These are phyloP conservation scores for Blastobotrys ciferrii DNA, from an alignment of 1,139 yeast genomes.

Conservation along the genomic window DNA sequence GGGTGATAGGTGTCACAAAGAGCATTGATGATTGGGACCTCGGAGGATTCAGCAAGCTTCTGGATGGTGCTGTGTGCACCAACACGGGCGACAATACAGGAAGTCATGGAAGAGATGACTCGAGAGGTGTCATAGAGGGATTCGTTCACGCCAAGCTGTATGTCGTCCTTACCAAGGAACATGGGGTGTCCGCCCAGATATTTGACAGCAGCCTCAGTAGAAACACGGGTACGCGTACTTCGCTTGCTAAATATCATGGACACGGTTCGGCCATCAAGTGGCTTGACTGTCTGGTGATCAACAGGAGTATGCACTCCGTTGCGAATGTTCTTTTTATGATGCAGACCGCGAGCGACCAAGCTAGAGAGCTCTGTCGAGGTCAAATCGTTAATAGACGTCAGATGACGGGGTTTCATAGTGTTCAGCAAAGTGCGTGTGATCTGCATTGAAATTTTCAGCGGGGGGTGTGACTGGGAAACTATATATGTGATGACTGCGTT, in stretches of 20 bases:
- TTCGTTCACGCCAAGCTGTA: slow-evolving; percentile 93
- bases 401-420: slow-evolving; percentile 51
- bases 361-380: slow-evolving; percentile 63
- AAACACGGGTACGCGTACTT: slow-evolving; percentile 91
- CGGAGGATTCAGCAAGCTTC: slow-evolving; percentile 61
- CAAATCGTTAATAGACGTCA: slow-evolving; percentile 75
- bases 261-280: slow-evolving; percentile 71
- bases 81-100: slow-evolving; percentile 95
- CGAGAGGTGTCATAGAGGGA: slow-evolving; percentile 81
- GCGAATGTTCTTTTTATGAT: slow-evolving; percentile 33
- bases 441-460: slow-evolving; percentile 10
- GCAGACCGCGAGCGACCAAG: slow-evolving; percentile 49
- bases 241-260: slow-evolving; percentile 85
- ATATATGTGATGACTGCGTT: not conserved
- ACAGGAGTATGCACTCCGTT: slow-evolving; percentile 32
- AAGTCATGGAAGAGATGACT: slow-evolving; percentile 91
- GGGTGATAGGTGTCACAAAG: slow-evolving; percentile 93
- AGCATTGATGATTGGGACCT: slow-evolving; percentile 90
- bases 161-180: slow-evolving; percentile 94
- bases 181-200: slow-evolving; percentile 95
- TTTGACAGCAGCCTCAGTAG: slow-evolving; percentile 91
- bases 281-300: slow-evolving; percentile 34
- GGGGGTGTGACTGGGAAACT: too few species aligned
- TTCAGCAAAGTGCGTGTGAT: slow-evolving; percentile 13
- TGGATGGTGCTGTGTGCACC: slow-evolving; percentile 78